phyloP scores from a whole-genome alignment of 2,329 filamentous ascomycete species.

The Microdochium trichocladiopsis region DNA sequence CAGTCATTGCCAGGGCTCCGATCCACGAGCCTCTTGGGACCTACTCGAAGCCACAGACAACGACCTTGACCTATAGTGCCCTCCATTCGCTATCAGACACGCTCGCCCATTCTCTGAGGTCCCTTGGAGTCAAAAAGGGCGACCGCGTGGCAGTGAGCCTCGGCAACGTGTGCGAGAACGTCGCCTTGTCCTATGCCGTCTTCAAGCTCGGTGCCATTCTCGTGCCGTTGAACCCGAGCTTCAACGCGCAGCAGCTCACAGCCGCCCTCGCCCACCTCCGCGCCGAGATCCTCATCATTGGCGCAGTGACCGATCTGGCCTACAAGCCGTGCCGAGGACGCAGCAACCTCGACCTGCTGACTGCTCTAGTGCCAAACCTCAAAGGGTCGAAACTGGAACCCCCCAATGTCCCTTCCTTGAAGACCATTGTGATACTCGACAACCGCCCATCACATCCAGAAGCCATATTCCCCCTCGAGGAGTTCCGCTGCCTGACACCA shows the following conservation, averaged over 20 bases:
- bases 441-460: constrained; percentile 53
- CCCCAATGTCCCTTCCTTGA: constrained; percentile 59
- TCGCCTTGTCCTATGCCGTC: constrained; percentile 77
- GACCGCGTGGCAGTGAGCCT: constrained; percentile 81
- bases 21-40: constrained; percentile 22
- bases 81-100: constrained; percentile 73
- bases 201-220: constrained; percentile 93
- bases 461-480: constrained; percentile 34
- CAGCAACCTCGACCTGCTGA: constrained; percentile 42
- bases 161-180: constrained; percentile 80
- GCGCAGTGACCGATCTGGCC: constrained; percentile 80
- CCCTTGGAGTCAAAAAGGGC: constrained; percentile 69
- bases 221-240: constrained; percentile 88
- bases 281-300: constrained; percentile 70
- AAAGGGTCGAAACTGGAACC: constrained; percentile 23
- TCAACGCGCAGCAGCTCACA: constrained; percentile 72
- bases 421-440: constrained; percentile 68
- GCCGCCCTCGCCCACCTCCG: constrained; percentile 72
- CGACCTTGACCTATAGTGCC: constrained; percentile 62
- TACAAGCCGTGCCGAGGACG: constrained; percentile 50
- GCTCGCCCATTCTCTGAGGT: constrained; percentile 63
- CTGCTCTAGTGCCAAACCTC: constrained; percentile 35
- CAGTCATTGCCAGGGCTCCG: constrained; percentile 45
- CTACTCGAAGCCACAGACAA: constrained; percentile 56
- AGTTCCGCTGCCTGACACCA: constrained; percentile 33